A percentile compares a stretch with the other conserved stretches of the same genome.
These are phyloP conservation scores for Debaryomyces udenii DNA, from an alignment of 1,139 yeast genomes.

Conservation along the genomic window DNA sequence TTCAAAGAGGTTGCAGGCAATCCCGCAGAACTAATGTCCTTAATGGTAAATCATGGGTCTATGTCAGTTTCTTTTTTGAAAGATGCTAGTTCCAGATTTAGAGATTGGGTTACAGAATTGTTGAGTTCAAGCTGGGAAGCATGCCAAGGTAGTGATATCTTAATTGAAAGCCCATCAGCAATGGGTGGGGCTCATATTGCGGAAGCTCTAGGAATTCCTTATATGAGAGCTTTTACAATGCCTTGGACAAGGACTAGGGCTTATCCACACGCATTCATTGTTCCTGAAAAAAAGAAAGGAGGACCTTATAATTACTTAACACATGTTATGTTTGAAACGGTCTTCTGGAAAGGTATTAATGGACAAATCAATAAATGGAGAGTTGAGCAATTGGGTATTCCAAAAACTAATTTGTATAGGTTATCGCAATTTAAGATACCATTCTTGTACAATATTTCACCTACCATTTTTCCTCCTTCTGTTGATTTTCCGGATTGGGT, in stretches of 20 bases:
- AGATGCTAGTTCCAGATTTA: slow-evolving; percentile 79
- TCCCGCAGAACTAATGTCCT: slow-evolving; percentile 87
- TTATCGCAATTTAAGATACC: slow-evolving; percentile 83
- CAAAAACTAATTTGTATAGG: slow-evolving; percentile 67
- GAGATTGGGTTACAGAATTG: slow-evolving; percentile 78
- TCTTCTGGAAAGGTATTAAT: slow-evolving; percentile 93
- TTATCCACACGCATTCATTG: slow-evolving; percentile 94
- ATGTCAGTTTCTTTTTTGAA: slow-evolving; percentile 80
- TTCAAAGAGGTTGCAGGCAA: slow-evolving; percentile 86
- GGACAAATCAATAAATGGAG: slow-evolving; percentile 90
- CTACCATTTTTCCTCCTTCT: slow-evolving; percentile 86
- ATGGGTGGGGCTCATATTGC: slow-evolving; percentile 97
- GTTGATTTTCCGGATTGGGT: slow-evolving; percentile 95
- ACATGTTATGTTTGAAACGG: slow-evolving; percentile 87
- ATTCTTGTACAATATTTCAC: slow-evolving; percentile 85
- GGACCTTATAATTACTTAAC: slow-evolving; percentile 92
- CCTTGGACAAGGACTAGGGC: slow-evolving; percentile 97
- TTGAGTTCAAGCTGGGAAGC: slow-evolving; percentile 78
- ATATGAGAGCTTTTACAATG: slow-evolving; percentile 95
- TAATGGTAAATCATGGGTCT: slow-evolving; percentile 90
- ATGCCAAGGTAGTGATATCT: slow-evolving; percentile 78
- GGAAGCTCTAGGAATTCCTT: slow-evolving; percentile 86
- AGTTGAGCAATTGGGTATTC: slow-evolving; percentile 61
- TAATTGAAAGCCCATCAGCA: slow-evolving; percentile 93
- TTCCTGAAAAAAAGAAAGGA: slow-evolving; percentile 90